A percentile compares a stretch with the other conserved stretches of the same genome.
Evolutionary conservation across 495 filamentous ascomycete genomes (phyloP).

Genomic region (Talaromyces liani): DNA sequence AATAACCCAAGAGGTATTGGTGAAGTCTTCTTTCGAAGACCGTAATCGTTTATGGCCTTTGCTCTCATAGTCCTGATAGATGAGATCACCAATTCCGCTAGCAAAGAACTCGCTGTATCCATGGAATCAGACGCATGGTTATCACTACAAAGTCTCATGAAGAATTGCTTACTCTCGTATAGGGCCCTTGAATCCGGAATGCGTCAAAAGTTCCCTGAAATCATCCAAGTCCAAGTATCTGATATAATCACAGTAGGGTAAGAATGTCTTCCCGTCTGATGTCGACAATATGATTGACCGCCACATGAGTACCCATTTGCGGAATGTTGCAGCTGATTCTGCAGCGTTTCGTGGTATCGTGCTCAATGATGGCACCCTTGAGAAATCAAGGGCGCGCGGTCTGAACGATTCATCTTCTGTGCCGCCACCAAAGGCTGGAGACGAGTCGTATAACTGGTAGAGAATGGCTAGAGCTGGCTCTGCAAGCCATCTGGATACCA

Average conservation of each 20-base stretch:
- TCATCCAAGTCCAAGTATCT: slow-evolving; percentile 54
- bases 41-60: slow-evolving; percentile 20
- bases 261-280: slow-evolving; percentile 47
- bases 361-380: neutral
- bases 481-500: slow-evolving; percentile 31
- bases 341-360: neutral
- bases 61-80: slow-evolving; percentile 9
- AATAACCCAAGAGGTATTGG: neutral
- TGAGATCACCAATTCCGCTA: slow-evolving; percentile 33
- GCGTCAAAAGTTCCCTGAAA: slow-evolving; percentile 49
- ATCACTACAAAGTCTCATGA: no score
- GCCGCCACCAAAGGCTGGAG: slow-evolving; percentile 26
- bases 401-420: slow-evolving; percentile 29
- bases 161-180: slow-evolving; percentile 27
- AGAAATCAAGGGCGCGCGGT: slow-evolving; percentile 10
- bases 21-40: slow-evolving; percentile 8
- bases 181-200: slow-evolving; percentile 32
- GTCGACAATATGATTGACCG: slow-evolving; percentile 61
- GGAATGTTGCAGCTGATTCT: slow-evolving; percentile 13
- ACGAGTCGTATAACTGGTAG: slow-evolving; percentile 49
- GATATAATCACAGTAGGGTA: slow-evolving; percentile 65
- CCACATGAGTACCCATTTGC: slow-evolving; percentile 59
- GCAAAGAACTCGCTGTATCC: slow-evolving; percentile 35
- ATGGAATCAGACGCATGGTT: neutral
- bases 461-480: slow-evolving; percentile 51